A percentile compares a stretch with the other conserved stretches of the same genome.
These are phyloP conservation scores for Cryphonectria japonica DNA, from an alignment of 2,329 filamentous ascomycete genomes.

Conservation along the genomic window DNA sequence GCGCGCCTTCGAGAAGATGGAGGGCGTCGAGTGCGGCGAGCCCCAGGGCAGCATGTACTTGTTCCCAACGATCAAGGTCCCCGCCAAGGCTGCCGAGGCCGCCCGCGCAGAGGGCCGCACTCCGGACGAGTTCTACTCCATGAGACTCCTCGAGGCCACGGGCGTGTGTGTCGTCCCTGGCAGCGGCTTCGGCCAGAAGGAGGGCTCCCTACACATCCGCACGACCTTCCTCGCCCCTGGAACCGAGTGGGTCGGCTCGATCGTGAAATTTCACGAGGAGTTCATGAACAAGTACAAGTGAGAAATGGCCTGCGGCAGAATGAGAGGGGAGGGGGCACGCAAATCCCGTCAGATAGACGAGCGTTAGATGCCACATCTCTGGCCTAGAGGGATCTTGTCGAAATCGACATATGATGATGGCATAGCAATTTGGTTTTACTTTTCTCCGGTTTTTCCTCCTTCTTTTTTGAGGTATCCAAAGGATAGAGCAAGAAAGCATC, in stretches of 20 bases:
- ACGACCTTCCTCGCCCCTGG: constrained; percentile 97
- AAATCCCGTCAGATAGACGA: background rate
- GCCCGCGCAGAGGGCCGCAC: constrained; percentile 73
- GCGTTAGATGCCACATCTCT: background rate
- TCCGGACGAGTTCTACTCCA: constrained; percentile 92
- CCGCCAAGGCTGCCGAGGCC: constrained; percentile 74
- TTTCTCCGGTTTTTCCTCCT: background rate
- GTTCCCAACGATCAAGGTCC: constrained; percentile 89
- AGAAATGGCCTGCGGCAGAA: constrained; percentile 23
- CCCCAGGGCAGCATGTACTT: constrained; percentile 99
- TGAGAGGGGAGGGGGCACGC: background rate
- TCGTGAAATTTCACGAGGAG: constrained; percentile 86
- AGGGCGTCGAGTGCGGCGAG: constrained; percentile 87
- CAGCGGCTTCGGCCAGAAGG: constrained; percentile 91
- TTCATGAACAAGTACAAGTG: constrained; percentile 83
- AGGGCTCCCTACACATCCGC: constrained; percentile 88
- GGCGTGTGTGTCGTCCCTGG: constrained; percentile 94
- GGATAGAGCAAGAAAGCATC: constrained; percentile 1
- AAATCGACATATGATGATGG: background rate
- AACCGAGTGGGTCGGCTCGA: constrained; percentile 88
- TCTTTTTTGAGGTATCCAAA: background rate
- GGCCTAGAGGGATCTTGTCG: background rate
- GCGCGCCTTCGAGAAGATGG: constrained; percentile 90
- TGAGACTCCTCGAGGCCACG: constrained; percentile 87
- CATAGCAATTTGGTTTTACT: background rate